Evolutionary conservation across 805 yeast genomes (phyloP).

Genomic region (Ogataea degrootiae): DNA sequence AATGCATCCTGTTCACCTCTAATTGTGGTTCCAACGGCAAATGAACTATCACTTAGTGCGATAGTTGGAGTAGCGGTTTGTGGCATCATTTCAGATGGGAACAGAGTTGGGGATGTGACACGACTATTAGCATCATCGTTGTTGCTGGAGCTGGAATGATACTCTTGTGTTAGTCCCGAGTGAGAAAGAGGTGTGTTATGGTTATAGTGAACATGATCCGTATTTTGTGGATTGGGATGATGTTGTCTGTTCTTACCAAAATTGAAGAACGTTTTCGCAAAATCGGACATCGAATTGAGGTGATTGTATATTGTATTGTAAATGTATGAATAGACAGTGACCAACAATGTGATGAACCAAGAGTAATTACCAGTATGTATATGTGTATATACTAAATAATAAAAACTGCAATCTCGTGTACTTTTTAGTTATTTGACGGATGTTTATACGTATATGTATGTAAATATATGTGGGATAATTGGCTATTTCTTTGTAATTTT

Average conservation of each 20-base stretch:
- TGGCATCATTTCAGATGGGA: constrained; percentile 35
- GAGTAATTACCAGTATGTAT: no score
- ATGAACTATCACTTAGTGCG: constrained; percentile 55
- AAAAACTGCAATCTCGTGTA: no score
- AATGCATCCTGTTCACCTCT: constrained; percentile 31
- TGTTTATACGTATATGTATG: no score
- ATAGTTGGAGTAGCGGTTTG: constrained; percentile 61
- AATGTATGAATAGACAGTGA: neutral
- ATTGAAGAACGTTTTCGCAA: constrained; percentile 35
- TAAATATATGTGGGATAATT: no score
- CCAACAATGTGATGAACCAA: neutral
- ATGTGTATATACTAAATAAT: no score
- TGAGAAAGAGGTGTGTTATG: no score
- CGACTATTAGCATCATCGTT: constrained; percentile 1
- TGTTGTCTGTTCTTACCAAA: constrained; percentile 22
- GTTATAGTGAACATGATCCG: neutral
- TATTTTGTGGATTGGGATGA: constrained; percentile 1
- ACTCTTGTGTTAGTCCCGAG: constrained; percentile 1
- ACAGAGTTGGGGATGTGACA: constrained; percentile 12
- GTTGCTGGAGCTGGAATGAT: constrained; percentile 10
- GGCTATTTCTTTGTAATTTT: no score
- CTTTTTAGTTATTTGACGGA: no score
- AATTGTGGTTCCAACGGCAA: constrained; percentile 67
- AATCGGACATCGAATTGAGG: constrained; percentile 31
- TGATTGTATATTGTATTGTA: neutral